These are phyloP conservation scores for Pyrenochaeta sp. DNA, from an alignment of 2,329 filamentous ascomycete genomes.

Conservation along the genomic window DNA sequence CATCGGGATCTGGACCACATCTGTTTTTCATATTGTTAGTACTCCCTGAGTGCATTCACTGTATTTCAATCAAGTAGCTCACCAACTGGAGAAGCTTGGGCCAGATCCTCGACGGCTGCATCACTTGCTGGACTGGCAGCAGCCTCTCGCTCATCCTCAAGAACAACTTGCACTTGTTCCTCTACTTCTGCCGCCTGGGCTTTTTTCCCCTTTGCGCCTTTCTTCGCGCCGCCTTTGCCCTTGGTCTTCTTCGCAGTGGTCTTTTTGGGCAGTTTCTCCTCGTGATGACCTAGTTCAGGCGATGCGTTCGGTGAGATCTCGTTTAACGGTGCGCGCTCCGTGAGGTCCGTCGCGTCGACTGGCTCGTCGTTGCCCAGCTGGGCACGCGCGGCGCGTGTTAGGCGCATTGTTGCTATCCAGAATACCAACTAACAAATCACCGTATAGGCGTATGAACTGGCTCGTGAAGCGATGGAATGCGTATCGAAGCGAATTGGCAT, in stretches of 20 bases:
- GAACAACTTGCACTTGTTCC: slow-evolving; percentile 27
- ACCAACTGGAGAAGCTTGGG: slow-evolving; percentile 25
- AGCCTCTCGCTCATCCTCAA: slow-evolving; percentile 32
- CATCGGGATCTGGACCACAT: slow-evolving; percentile 25
- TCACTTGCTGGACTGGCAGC: slow-evolving; percentile 29
- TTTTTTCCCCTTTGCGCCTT: slow-evolving; percentile 40
- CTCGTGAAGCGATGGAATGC: slow-evolving; percentile 20
- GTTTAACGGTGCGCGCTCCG: slow-evolving; percentile 49
- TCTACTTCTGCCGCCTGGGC: slow-evolving; percentile 32
- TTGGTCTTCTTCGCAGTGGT: slow-evolving; percentile 45
- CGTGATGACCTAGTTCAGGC: slow-evolving; percentile 21
- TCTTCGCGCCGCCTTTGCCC: slow-evolving; percentile 42
- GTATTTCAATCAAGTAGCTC: slow-evolving; percentile 14
- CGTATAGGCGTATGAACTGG: slow-evolving; percentile 6
- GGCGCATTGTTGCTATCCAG: slow-evolving; percentile 44
- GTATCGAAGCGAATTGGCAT: slow-evolving; percentile 19
- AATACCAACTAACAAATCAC: slow-evolving; percentile 2
- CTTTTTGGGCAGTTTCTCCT: slow-evolving; percentile 29
- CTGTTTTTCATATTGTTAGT: slow-evolving; percentile 28
- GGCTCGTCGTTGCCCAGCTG: slow-evolving; percentile 50
- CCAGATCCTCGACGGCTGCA: slow-evolving; percentile 27
- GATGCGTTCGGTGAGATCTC: slow-evolving; percentile 51
- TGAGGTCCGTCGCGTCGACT: slow-evolving; percentile 37
- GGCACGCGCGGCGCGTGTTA: slow-evolving; percentile 55
- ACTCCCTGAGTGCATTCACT: background rate